Conservation (phyloP, 139 green algal genomes). For the Eudorina sp. region DNA sequence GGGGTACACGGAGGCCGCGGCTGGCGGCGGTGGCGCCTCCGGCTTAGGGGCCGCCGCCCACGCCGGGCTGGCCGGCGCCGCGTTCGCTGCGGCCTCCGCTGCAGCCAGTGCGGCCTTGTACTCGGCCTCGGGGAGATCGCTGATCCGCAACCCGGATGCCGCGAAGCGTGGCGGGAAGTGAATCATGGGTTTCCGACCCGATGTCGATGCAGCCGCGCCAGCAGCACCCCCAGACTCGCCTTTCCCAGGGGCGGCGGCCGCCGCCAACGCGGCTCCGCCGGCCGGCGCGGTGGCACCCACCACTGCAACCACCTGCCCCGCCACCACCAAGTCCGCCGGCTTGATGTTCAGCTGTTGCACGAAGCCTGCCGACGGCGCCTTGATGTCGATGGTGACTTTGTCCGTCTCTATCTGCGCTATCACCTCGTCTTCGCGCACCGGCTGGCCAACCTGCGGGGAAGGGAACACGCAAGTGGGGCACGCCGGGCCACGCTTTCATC, state of each 20-base stretch:
- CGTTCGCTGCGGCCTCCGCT: neutral
- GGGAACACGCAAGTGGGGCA: too few species aligned
- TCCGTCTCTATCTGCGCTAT: constrained; percentile 98
- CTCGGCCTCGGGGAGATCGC: constrained; percentile 51
- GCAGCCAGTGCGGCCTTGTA: constrained; percentile 17
- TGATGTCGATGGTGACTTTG: constrained; percentile 74
- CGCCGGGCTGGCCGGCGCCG: neutral
- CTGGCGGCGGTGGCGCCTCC: neutral
- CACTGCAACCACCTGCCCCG: constrained; percentile 54
- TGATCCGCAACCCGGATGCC: constrained; percentile 56
- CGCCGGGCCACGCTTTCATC: too few species aligned
- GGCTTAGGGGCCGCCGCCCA: neutral
- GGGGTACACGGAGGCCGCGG: neutral
- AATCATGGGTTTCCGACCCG: constrained; percentile 26
- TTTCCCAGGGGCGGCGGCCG: too few species aligned
- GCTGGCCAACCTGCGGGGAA: constrained; percentile 77
- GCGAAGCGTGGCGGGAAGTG: constrained; percentile 56
- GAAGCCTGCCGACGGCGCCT: constrained; percentile 52
- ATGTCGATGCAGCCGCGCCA: neutral
- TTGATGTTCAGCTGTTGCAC: constrained; percentile 57
- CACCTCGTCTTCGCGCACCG: constrained; percentile 91
- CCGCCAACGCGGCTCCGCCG: neutral
- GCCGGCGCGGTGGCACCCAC: constrained; percentile 47
- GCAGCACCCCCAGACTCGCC: neutral
- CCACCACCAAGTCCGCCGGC: constrained; percentile 58